These are phyloP conservation scores for Nissolia schottii DNA, from an alignment of 306 rosid genomes.

Conservation along the genomic window DNA sequence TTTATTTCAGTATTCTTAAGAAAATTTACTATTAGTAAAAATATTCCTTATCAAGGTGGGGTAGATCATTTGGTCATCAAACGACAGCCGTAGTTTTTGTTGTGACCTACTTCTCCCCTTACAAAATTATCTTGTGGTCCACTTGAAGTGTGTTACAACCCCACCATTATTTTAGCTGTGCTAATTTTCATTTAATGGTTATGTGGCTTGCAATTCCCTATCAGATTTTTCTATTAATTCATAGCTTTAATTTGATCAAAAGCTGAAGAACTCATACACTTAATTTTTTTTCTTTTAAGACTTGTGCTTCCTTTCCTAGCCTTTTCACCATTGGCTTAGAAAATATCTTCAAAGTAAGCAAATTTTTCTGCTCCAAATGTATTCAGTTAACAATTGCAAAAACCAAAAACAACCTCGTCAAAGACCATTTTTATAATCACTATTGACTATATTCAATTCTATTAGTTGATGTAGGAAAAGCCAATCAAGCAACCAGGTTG, in stretches of 20 bases:
- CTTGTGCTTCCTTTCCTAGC: constrained; percentile 83
- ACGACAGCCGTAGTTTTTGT: neutral
- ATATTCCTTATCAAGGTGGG: neutral
- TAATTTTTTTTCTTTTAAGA: too few relatives aligned
- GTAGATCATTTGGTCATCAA: neutral
- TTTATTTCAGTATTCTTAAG: neutral
- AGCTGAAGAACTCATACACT: neutral
- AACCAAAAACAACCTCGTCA: too few relatives aligned
- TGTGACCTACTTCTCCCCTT: neutral
- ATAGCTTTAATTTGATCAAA: too few relatives aligned
- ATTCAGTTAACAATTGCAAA: constrained; percentile 30
- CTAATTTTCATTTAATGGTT: neutral
- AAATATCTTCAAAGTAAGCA: constrained; percentile 80
- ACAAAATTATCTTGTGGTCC: neutral
- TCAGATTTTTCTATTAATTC: neutral
- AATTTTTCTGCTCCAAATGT: constrained; percentile 54
- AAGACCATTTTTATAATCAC: neutral
- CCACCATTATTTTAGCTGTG: neutral
- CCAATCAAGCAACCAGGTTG: constrained; percentile 3
- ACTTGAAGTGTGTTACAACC: neutral
- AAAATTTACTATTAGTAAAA: neutral
- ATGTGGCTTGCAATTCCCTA: neutral
- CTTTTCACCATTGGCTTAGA: constrained; percentile 72
- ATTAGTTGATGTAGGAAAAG: neutral
- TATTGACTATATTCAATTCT: too few relatives aligned